Conservation (phyloP, 176 grass and related monocot species). For the Oryza officinalis region DNA sequence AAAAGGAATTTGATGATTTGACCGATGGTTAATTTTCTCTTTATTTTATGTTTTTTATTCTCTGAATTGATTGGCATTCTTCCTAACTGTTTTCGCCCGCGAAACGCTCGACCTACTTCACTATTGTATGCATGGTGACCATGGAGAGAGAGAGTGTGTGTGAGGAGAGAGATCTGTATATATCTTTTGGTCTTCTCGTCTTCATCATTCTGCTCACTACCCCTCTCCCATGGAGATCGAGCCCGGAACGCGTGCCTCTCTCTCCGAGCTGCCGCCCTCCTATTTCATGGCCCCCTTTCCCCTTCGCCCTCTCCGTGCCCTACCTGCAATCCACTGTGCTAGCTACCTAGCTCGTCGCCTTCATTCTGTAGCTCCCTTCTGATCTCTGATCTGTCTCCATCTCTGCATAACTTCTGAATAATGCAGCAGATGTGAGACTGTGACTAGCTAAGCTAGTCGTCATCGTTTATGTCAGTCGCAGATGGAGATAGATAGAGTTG, state of each 20-base stretch:
- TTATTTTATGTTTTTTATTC: not conserved
- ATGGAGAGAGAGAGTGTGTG: conserved; percentile 26
- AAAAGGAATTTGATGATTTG: not conserved
- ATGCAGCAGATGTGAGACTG: conserved; percentile 4
- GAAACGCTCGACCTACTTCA: conserved; percentile 49
- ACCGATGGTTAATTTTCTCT: not conserved
- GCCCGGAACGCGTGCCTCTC: conserved; percentile 35
- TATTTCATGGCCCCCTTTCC: conserved; percentile 34
- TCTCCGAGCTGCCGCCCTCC: conserved; percentile 9
- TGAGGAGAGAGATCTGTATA: conserved; percentile 19
- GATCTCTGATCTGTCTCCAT: not conserved
- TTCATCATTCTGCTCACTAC: conserved; percentile 80
- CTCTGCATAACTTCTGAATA: conserved; percentile 1
- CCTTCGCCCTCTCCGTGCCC: conserved; percentile 4
- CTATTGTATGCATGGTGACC: conserved; percentile 50
- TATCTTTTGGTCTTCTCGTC: conserved; percentile 55
- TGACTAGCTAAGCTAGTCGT: not conserved
- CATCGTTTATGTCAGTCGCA: not conserved
- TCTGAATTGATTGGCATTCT: not conserved
- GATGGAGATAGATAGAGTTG: not conserved
- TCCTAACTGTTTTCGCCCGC: conserved; percentile 24
- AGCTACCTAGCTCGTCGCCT: not conserved
- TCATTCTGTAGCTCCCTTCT: not conserved
- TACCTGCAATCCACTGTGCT: conserved; percentile 6
- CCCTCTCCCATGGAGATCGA: conserved; percentile 42